Percentiles rank a stretch among this genome's conserved stretches.
Conservation (phyloP, 441 rosid species). For the Brassica hybrid region DNA sequence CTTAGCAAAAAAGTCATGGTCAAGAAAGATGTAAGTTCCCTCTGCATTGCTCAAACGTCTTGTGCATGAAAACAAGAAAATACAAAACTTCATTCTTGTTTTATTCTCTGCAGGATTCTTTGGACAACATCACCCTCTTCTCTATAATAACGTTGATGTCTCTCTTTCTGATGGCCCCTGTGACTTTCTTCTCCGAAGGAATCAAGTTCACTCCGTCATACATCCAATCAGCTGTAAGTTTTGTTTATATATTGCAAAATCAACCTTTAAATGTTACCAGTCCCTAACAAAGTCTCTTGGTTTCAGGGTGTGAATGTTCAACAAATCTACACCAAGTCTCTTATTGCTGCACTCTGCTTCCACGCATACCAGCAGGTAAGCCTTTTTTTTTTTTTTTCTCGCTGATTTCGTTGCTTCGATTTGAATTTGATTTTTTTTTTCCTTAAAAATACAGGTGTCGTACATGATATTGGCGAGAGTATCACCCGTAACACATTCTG, state of each 20-base stretch:
- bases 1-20: slow-evolving; percentile 98
- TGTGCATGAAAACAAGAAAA: not conserved
- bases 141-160: slow-evolving; percentile 95
- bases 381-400: slow-evolving; percentile 3
- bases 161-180: slow-evolving; percentile 77
- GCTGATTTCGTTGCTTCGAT: not conserved
- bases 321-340: slow-evolving; percentile 65
- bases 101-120: slow-evolving; percentile 63
- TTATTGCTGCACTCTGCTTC: slow-evolving; percentile 88
- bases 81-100: slow-evolving; percentile 11
- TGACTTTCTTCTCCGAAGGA: slow-evolving; percentile 82
- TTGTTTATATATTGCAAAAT: not conserved
- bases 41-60: not conserved
- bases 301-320: slow-evolving; percentile 85
- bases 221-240: slow-evolving; percentile 84
- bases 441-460: slow-evolving; percentile 66
- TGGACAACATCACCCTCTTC: slow-evolving; percentile 98
- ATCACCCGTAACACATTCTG: slow-evolving; percentile 98
- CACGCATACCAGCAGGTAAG: slow-evolving; percentile 99
- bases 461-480: slow-evolving; percentile 96
- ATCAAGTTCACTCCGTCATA: slow-evolving; percentile 87
- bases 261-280: not conserved
- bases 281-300: slow-evolving; percentile 13
- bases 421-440: not conserved
- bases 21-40: slow-evolving; percentile 76